A percentile compares a stretch with the other conserved stretches of the same genome.
Conservation (phyloP, 352 stramenopile genomes). For the Phytophthora fragariae region DNA sequence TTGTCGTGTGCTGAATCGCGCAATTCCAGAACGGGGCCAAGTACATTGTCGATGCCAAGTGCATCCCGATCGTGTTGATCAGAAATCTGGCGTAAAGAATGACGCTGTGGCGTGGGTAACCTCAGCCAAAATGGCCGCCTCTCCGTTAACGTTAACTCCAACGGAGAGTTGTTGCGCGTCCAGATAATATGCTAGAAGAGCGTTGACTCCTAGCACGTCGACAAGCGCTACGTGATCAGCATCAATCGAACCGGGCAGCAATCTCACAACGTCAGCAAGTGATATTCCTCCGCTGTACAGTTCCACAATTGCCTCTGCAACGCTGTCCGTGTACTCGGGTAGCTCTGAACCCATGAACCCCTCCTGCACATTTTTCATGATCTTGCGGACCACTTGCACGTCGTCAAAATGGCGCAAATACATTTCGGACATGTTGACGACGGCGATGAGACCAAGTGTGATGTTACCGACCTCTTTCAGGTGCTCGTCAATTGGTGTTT, state of each 20-base stretch:
- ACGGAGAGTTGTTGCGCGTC: conserved; percentile 27
- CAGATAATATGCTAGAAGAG: conserved; percentile 31
- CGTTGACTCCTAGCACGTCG: conserved; percentile 33
- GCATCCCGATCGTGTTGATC: conserved; percentile 38
- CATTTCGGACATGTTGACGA: conserved; percentile 35
- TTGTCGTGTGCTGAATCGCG: conserved; percentile 43
- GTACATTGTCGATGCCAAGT: conserved; percentile 37
- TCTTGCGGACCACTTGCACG: conserved; percentile 36
- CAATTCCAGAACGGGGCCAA: conserved; percentile 49
- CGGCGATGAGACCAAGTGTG: conserved; percentile 28
- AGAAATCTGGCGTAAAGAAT: conserved; percentile 38
- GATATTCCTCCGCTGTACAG: conserved; percentile 34
- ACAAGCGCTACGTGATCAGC: conserved; percentile 31
- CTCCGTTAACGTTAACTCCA: conserved; percentile 44
- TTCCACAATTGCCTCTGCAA: conserved; percentile 30
- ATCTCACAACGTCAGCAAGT: conserved; percentile 22
- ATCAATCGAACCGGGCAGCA: conserved; percentile 29
- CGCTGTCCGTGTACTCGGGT: conserved; percentile 25
- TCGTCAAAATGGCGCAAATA: conserved; percentile 42
- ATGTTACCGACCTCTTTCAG: conserved; percentile 32
- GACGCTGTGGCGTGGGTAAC: conserved; percentile 33
- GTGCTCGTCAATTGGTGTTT: conserved; percentile 20
- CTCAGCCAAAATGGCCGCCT: conserved; percentile 38
- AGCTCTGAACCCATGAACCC: conserved; percentile 27
- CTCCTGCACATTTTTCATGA: conserved; percentile 42